Base-by-base conservation (phyloP, 1,284 basidiomycete genomes). In the Stygiomarasmius scandens region DNA sequence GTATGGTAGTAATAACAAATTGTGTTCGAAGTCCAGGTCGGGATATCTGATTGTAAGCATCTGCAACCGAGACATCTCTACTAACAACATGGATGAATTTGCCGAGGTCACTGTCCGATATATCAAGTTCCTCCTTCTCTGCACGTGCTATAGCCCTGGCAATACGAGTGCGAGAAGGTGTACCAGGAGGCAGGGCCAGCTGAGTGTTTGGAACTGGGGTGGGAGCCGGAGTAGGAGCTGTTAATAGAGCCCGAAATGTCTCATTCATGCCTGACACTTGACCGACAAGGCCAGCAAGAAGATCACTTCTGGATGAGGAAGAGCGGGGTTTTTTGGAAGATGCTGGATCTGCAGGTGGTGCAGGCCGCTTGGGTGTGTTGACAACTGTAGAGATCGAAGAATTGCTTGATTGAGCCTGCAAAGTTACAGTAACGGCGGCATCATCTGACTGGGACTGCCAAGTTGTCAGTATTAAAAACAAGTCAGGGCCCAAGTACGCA, bases 91-190 rank as follows among this genome's bases (percentile, higher is more conserved):
- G 48, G 44, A 58, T 58, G n/a, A 56, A 46, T 11, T 9, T 41
- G 16, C 34, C 49, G 3, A 22, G 29, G 29, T 32, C 29, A 32
- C 29, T 16, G 16, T 61, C 59, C 2, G 45, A 46, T 10, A 41
- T 24, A n/a, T 38, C 49, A 19, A 61, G 49, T 2, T 49, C 49
- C 23, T 61, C 59, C 1, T 58, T 56, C 52, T 61, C 49, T 36
- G 38, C 29, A 34, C 34, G 32, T 3, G 27, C 12, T 3, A 51
- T 24, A 12, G 49, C 49, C 20, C 36, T 51, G 10, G 27, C 49
- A 22, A 29, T 29, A 6, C 49, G 32, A 8, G 49, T 32, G 12
- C 29, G 29, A 12, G 29, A 5, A 6, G 29, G 29, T 32, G 29
- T 32, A 32, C 12, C 49, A 14, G 49, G 49, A 6, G 29, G 29